Base-by-base conservation (phyloP, 2,329 filamentous ascomycete species). In the Fonsecaea multimorphosa region DNA sequence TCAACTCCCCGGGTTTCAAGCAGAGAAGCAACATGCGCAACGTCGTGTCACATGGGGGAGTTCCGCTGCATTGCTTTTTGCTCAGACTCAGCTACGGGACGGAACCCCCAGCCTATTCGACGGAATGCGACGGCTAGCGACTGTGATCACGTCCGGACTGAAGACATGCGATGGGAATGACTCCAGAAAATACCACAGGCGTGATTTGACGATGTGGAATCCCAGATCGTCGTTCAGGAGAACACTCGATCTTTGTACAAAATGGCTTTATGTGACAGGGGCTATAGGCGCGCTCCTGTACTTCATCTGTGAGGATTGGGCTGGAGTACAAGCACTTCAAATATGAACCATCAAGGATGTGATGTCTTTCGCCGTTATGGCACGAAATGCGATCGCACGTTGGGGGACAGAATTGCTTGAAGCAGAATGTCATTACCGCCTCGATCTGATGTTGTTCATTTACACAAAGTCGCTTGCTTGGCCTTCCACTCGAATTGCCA, bases 401-500 rank as follows among this genome's bases (percentile, higher is more conserved):
- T 4, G 16, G n/a, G 16, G 8, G 1, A 40, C 2, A n/a, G 3
- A 19, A 6, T 40, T 56, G 51, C 57, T 8, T 49, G 27, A 24
- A 56, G 36, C 19, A 60, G 29, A 49, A 11, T 58, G 52, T 61
- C 56, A 60, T 64, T 61, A 64, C 46, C 61, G 55, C 60, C 44
- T 51, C 44, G 61, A 51, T 64, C 61, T 64, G 64, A 32, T 64
- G 63, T 51, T 61, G 58, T 68, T 62, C 53, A 66, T 46, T 57
- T 44, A 61, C 58, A 57, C 53, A 57, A 62, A 24, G 51, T 58
- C 51, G 51, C 31, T 49, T 49, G 44, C 44, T 49, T 49, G 44
- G 44, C 22, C 44, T 8, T 54, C 27, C n/a, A 31, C 51, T 54
- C 24, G 51, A 54, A 27, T 54, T 12, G 27, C 24, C 27, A 22